Evolutionary conservation across 164 flowering plant genomes (phyloP).

Genomic region (Liriodendron chinense): DNA sequence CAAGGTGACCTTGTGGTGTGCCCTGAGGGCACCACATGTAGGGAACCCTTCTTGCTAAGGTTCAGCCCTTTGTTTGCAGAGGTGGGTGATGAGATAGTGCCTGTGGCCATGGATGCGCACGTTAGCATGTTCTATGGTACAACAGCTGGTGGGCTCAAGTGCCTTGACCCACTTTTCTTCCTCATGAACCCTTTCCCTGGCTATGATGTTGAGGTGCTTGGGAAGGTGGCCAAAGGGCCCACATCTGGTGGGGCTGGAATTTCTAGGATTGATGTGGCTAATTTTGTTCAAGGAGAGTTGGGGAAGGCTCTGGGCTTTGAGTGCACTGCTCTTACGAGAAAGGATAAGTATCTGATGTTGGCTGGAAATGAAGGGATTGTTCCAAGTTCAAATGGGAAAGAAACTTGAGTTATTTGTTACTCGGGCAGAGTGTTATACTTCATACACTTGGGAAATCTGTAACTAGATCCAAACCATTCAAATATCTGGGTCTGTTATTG

Average conservation of each 20-base stretch:
- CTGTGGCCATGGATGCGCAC: conserved; percentile 29
- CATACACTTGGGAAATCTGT: not conserved
- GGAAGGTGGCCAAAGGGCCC: conserved; percentile 14
- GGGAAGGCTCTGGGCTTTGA: conserved; percentile 48
- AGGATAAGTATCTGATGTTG: conserved; percentile 56
- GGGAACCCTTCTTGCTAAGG: conserved; percentile 41
- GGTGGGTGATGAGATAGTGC: conserved; percentile 31
- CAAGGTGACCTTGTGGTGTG: conserved; percentile 41
- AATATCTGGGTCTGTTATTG: no score
- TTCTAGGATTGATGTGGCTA: conserved; percentile 53
- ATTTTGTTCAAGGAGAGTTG: conserved; percentile 46
- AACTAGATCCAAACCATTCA: no score
- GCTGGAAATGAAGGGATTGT: conserved; percentile 59
- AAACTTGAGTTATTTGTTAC: not conserved
- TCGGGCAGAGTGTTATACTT: no score
- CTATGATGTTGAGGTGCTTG: conserved; percentile 25
- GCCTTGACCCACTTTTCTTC: conserved; percentile 39
- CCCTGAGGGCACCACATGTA: conserved; percentile 47
- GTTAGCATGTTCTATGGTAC: conserved; percentile 41
- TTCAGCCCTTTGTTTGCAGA: conserved; percentile 47
- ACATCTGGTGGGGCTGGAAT: conserved; percentile 25
- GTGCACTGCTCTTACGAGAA: conserved; percentile 63
- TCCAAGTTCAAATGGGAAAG: not conserved
- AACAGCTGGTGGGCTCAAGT: conserved; percentile 36
- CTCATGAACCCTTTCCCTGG: conserved; percentile 33